These are phyloP conservation scores for Botrytis squamosa DNA, from an alignment of 2,329 filamentous ascomycete genomes.

Conservation along the genomic window DNA sequence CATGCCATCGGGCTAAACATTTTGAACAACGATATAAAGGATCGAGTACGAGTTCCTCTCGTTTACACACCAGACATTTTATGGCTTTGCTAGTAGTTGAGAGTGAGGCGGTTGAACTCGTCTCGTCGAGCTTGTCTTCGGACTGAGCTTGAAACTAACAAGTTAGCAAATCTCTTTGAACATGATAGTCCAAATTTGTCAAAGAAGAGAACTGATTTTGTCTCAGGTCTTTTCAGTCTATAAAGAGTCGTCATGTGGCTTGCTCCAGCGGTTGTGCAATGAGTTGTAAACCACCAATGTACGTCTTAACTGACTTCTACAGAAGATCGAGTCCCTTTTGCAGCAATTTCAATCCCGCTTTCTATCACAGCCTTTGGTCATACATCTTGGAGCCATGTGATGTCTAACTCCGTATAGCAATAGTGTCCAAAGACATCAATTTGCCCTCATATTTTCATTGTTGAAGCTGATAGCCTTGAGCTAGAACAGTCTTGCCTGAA, in stretches of 20 bases:
- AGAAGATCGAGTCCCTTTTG: not conserved
- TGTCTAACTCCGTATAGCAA: conserved; percentile 55
- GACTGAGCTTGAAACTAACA: conserved; percentile 23
- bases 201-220: conserved; percentile 28
- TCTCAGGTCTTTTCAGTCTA: conserved; percentile 79
- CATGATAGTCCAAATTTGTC: not conserved
- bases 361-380: conserved; percentile 62
- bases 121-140: conserved; percentile 27
- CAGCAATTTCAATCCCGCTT: conserved; percentile 36
- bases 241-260: conserved; percentile 43
- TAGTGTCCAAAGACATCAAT: conserved; percentile 37
- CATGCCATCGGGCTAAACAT: conserved; percentile 30
- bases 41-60: conserved; percentile 22
- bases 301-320: conserved; percentile 28
- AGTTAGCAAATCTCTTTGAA: conserved; percentile 24
- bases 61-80: conserved; percentile 31
- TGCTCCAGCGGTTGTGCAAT: conserved; percentile 38
- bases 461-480: conserved; percentile 32
- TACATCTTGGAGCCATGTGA: conserved; percentile 46
- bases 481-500: conserved; percentile 37
- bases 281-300: conserved; percentile 21
- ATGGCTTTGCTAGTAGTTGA: conserved; percentile 18
- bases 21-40: conserved; percentile 27
- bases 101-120: conserved; percentile 14
- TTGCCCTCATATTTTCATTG: conserved; percentile 36